Evolutionary conservation across 2,329 filamentous ascomycete genomes (phyloP).

Genomic region (Scleromitrula shiraiana): DNA sequence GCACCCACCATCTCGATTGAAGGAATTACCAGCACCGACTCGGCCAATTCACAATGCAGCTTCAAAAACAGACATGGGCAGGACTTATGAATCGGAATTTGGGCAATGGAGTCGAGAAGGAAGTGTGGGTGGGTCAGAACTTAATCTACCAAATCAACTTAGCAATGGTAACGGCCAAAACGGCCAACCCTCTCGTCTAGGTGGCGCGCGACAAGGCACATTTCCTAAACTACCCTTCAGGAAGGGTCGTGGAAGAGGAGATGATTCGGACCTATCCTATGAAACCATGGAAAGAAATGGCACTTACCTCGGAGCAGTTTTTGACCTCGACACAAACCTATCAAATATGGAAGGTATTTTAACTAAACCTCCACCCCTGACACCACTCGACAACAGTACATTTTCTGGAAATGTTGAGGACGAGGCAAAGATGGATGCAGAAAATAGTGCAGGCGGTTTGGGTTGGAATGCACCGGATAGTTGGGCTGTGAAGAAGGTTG

Average conservation of each 20-base stretch:
- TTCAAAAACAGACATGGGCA: constrained; percentile 16
- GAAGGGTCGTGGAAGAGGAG: constrained; percentile 46
- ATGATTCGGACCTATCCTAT: constrained; percentile 47
- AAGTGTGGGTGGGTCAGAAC: constrained; percentile 23
- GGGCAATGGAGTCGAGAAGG: constrained; percentile 26
- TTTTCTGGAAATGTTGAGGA: constrained; percentile 36
- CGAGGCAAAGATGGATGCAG: constrained; percentile 31
- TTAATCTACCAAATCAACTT: constrained; percentile 15
- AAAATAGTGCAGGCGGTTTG: constrained; percentile 32
- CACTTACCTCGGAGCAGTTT: constrained; percentile 44
- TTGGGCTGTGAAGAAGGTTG: constrained; percentile 78
- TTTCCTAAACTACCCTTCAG: constrained; percentile 52
- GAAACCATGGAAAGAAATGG: constrained; percentile 20
- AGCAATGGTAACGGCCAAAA: constrained; percentile 18
- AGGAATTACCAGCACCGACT: constrained; percentile 43
- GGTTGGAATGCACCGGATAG: constrained; percentile 93
- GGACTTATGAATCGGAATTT: constrained; percentile 20
- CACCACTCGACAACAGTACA: constrained; percentile 57
- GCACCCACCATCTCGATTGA: constrained; percentile 37
- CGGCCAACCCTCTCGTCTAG: constrained; percentile 13
- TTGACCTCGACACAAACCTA: constrained; percentile 79
- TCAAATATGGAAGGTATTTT: constrained; percentile 89
- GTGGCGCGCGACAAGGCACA: constrained; percentile 21
- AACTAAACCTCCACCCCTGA: constrained; percentile 59
- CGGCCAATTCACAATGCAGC: constrained; percentile 39